These are phyloP conservation scores for Fusarium verrucosum DNA, from an alignment of 2,329 filamentous ascomycete species.

Conservation along the genomic window DNA sequence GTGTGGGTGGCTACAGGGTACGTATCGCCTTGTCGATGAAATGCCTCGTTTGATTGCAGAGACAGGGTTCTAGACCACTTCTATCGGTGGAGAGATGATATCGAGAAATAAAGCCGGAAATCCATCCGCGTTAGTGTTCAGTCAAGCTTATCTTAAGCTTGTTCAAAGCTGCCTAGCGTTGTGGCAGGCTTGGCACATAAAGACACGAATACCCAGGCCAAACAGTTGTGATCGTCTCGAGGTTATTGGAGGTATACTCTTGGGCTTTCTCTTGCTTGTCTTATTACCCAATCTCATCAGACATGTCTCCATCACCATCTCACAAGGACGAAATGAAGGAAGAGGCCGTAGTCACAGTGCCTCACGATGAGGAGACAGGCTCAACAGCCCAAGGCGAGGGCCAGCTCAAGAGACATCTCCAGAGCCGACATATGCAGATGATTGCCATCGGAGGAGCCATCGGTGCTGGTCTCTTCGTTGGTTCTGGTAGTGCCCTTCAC, in stretches of 20 bases:
- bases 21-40: not conserved
- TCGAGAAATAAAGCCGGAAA: slow-evolving; percentile 15
- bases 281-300: not conserved
- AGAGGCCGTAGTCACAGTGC: slow-evolving; percentile 9
- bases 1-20: not conserved
- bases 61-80: slow-evolving; percentile 16
- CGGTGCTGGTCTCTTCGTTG: slow-evolving; percentile 87
- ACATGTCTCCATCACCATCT: slow-evolving; percentile 20
- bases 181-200: slow-evolving; percentile 11
- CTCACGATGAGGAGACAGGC: slow-evolving; percentile 30
- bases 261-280: not conserved
- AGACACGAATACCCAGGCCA: not conserved
- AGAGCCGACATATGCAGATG: slow-evolving; percentile 91
- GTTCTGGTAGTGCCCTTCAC: slow-evolving; percentile 76
- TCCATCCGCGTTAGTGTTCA: not conserved
- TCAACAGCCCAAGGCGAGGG: slow-evolving; percentile 9
- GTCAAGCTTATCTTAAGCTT: slow-evolving; percentile 29
- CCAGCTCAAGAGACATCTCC: slow-evolving; percentile 68
- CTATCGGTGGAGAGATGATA: slow-evolving; percentile 16
- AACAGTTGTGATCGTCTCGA: not conserved
- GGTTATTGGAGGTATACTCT: not conserved
- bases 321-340: slow-evolving; percentile 27
- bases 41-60: slow-evolving; percentile 1
- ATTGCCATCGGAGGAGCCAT: slow-evolving; percentile 76
- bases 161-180: slow-evolving; percentile 9